Conservation (phyloP, 139 green algal species). For the Ostreobium quekettii region DNA sequence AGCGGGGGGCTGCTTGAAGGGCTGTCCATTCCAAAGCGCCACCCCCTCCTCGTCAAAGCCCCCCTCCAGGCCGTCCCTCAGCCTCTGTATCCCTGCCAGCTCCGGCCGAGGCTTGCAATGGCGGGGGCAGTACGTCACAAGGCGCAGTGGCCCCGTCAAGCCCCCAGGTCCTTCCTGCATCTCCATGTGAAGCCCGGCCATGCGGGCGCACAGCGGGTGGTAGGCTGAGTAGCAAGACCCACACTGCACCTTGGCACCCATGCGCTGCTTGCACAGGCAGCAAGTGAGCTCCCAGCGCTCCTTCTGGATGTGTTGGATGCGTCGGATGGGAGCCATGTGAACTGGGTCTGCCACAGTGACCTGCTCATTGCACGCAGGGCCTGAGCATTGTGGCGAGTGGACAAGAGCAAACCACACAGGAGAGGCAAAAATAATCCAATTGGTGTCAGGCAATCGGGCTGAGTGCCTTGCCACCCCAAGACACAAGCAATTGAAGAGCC, state of each 20-base stretch:
- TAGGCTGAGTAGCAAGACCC: conserved; percentile 74
- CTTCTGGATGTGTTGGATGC: conserved; percentile 65
- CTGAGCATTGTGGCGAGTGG: too few species aligned
- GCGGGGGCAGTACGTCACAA: conserved; percentile 61
- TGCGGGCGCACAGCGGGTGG: conserved; percentile 79
- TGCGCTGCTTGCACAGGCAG: conserved; percentile 72
- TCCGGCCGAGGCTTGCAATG: conserved; percentile 58
- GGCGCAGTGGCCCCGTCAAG: conserved; percentile 31
- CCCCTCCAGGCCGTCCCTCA: conserved; percentile 17
- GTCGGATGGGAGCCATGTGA: conserved; percentile 72
- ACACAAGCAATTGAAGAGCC: too few species aligned
- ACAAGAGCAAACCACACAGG: too few species aligned
- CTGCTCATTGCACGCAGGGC: too few species aligned
- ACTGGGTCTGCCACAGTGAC: conserved; percentile 12
- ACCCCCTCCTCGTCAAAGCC: conserved; percentile 22
- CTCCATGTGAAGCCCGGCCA: conserved; percentile 78
- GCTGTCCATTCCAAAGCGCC: conserved; percentile 67
- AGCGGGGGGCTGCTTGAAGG: conserved; percentile 46
- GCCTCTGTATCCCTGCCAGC: conserved; percentile 25
- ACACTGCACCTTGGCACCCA: conserved; percentile 93
- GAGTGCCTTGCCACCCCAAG: too few species aligned
- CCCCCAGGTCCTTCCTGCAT: conserved; percentile 43
- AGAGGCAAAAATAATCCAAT: too few species aligned
- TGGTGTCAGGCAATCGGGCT: too few species aligned
- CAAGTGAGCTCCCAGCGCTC: conserved; percentile 87